Evolutionary conservation across 2,329 filamentous ascomycete genomes (phyloP).

Genomic region (Neobulgaria alba): DNA sequence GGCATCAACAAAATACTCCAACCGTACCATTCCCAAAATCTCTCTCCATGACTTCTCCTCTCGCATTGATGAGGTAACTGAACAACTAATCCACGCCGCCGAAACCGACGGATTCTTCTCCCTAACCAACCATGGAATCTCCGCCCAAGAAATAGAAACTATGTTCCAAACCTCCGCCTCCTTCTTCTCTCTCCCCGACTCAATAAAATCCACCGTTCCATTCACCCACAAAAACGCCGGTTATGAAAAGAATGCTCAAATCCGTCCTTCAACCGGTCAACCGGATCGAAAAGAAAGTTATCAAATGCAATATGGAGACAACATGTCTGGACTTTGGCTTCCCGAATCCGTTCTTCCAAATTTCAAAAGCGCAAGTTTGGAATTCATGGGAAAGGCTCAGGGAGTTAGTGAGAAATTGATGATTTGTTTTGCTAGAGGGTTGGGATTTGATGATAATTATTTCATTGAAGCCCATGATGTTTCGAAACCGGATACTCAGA

Average conservation of each 20-base stretch:
- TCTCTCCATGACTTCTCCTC: constrained; percentile 44
- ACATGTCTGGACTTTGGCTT: constrained; percentile 27
- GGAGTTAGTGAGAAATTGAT: constrained; percentile 44
- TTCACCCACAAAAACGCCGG: constrained; percentile 40
- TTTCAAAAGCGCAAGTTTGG: constrained; percentile 39
- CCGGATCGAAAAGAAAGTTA: constrained; percentile 50
- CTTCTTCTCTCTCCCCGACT: constrained; percentile 45
- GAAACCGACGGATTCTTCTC: constrained; percentile 53
- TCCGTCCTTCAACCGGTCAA: constrained; percentile 46
- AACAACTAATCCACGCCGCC: constrained; percentile 42
- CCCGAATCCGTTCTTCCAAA: constrained; percentile 31
- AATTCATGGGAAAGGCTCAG: constrained; percentile 31
- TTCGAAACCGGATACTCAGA: constrained; percentile 39
- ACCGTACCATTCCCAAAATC: constrained; percentile 32
- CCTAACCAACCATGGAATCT: constrained; percentile 38
- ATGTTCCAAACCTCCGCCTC: constrained; percentile 11
- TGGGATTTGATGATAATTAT: constrained; percentile 44
- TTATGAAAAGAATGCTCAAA: constrained; percentile 48
- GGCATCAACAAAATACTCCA: constrained; percentile 19
- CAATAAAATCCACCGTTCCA: constrained; percentile 40
- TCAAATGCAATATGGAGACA: constrained; percentile 43
- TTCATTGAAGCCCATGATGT: constrained; percentile 45
- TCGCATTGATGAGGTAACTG: constrained; percentile 46
- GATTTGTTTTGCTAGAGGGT: constrained; percentile 44
- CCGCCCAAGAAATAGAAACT: background rate